Conservation (phyloP, 2,329 filamentous ascomycete genomes). For the Albophoma yamanashiensis region DNA sequence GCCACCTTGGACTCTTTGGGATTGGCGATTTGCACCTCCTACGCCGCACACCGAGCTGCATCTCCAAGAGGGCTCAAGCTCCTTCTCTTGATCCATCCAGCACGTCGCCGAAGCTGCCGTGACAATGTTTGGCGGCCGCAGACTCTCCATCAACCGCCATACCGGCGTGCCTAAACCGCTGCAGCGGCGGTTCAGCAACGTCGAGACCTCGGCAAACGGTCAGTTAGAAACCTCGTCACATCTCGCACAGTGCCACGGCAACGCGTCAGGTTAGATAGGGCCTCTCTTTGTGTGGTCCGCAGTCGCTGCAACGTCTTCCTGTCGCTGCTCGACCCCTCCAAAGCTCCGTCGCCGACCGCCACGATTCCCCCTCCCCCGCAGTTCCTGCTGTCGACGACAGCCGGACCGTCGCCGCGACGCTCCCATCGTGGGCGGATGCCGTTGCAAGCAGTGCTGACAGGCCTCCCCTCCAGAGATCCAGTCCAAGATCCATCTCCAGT, state of each 20-base stretch:
- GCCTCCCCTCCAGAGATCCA: conserved; percentile 49
- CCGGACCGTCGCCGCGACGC: neutral
- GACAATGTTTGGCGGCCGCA: conserved; percentile 45
- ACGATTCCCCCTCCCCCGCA: neutral
- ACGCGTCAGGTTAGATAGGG: neutral
- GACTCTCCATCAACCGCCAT: conserved; percentile 58
- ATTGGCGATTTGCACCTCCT: neutral
- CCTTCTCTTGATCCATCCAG: neutral
- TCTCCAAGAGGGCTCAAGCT: neutral
- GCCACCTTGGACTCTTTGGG: neutral
- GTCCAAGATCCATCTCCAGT: conserved; percentile 80
- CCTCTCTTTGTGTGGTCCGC: neutral
- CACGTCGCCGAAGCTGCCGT: neutral
- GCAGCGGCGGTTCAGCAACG: conserved; percentile 45
- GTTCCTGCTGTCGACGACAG: neutral
- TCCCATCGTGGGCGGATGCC: neutral
- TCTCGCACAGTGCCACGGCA: neutral
- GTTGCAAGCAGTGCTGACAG: conserved; percentile 5
- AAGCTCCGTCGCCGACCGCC: neutral
- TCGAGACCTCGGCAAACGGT: conserved; percentile 48
- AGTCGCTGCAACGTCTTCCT: neutral
- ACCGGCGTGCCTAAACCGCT: conserved; percentile 47
- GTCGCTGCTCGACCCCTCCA: neutral
- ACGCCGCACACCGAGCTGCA: neutral
- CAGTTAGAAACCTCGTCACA: conserved; percentile 14